Evolutionary conservation across 495 filamentous ascomycete genomes (phyloP).

Genomic region (Penicillium verhagenii): DNA sequence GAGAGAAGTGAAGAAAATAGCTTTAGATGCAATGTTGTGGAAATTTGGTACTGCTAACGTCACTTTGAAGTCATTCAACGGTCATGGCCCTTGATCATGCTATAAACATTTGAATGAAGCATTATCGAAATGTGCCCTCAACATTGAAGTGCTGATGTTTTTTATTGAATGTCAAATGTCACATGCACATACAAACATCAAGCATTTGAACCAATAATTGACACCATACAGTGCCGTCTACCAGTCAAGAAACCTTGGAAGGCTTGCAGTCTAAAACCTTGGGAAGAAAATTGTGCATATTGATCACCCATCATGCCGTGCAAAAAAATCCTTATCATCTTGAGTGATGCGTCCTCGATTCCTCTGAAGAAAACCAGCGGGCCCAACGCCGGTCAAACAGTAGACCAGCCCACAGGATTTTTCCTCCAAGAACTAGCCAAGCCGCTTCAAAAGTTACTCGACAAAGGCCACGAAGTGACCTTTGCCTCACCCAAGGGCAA

Average conservation of each 20-base stretch:
- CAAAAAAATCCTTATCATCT: constrained; percentile 43
- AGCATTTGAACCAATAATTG: too few species aligned
- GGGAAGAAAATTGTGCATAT: too few species aligned
- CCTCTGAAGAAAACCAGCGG: constrained; percentile 31
- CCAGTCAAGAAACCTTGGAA: too few species aligned
- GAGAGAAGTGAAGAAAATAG: too few species aligned
- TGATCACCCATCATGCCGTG: constrained; percentile 5
- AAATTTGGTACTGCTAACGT: too few species aligned
- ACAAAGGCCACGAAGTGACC: constrained; percentile 35
- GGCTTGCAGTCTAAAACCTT: too few species aligned
- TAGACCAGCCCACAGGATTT: constrained; percentile 40
- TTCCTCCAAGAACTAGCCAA: constrained; percentile 47
- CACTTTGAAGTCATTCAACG: background rate
- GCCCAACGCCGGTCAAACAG: constrained; percentile 21
- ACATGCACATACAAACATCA: too few species aligned
- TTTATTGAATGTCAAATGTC: too few species aligned
- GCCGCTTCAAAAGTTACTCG: constrained; percentile 37
- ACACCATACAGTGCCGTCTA: too few species aligned
- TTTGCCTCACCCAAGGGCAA: constrained; percentile 38
- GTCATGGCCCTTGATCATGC: background rate
- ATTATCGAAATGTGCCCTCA: too few species aligned
- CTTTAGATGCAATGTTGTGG: too few species aligned
- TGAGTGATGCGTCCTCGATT: constrained; percentile 39
- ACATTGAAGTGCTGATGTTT: too few species aligned
- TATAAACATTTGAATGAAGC: background rate